Conservation (phyloP, 164 flowering plant genomes). For the Tetracentron sinense region DNA sequence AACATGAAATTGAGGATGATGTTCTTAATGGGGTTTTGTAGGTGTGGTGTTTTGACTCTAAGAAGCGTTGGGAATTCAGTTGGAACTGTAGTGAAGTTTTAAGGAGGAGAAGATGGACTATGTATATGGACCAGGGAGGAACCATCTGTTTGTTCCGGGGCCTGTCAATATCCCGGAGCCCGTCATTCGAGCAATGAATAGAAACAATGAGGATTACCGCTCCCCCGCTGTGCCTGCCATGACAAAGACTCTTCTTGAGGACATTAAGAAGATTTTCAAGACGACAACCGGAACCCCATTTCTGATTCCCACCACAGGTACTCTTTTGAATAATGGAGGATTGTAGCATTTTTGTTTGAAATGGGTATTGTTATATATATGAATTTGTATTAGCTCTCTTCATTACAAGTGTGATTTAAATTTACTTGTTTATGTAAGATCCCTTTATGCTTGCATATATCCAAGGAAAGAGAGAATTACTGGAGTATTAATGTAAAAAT, state of each 20-base stretch:
- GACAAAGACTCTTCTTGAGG: slow-evolving; percentile 88
- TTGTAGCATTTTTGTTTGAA: not conserved
- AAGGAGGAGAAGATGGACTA: slow-evolving; percentile 64
- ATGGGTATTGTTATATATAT: too few relatives aligned
- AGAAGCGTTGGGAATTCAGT: not conserved
- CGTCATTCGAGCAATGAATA: slow-evolving; percentile 89
- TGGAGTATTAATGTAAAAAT: too few relatives aligned
- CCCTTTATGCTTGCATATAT: too few relatives aligned
- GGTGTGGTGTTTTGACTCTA: not conserved
- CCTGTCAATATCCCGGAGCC: slow-evolving; percentile 95
- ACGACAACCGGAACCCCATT: slow-evolving; percentile 86
- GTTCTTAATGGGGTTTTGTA: not conserved
- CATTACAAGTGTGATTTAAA: too few relatives aligned
- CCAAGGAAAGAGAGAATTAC: too few relatives aligned
- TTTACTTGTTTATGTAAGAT: too few relatives aligned
- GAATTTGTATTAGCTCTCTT: too few relatives aligned
- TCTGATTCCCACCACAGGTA: slow-evolving; percentile 92
- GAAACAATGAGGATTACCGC: slow-evolving; percentile 98
- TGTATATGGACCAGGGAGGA: slow-evolving; percentile 84
- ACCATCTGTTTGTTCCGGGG: slow-evolving; percentile 98
- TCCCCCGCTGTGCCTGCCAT: slow-evolving; percentile 92
- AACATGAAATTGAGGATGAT: not conserved
- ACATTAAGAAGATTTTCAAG: slow-evolving; percentile 94
- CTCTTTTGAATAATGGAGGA: not conserved
- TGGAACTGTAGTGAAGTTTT: slow-evolving; percentile 10